Base-by-base conservation (phyloP, 2,329 filamentous ascomycete genomes). In the Emericellopsis cladophorae region DNA sequence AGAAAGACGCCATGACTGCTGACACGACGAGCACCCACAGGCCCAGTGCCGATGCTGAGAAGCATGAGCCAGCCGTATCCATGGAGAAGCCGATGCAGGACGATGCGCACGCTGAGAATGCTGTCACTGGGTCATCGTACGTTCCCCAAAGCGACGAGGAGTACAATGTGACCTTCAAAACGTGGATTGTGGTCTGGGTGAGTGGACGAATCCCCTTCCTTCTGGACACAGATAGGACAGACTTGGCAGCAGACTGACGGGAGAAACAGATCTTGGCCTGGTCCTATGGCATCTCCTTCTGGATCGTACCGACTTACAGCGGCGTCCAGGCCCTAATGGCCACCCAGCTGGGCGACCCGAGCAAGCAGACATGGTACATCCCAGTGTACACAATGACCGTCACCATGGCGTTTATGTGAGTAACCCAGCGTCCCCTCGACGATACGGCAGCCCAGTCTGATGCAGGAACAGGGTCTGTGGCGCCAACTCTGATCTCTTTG, bases 401-500 rank as follows among this genome's bases (percentile, higher is more conserved):
- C 12, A 41, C 40, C 15, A 31, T 41, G 33, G 40, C 40, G 10
- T 41, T 41, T 21, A 42, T 42, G 40, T 41, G 22, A 41, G 34
- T 40, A 11, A 4, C 16, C n/a, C 15, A 10, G 18, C 21, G 14
- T 4, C 23, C 31, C 24, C 15, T 4, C 11, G 9, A 12, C 8
- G 26, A 29, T 29, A 9, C 7, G 26, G 4, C 26, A 9, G 12
- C 3, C 26, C 6, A 29, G 26, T 9, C 26, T 29, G 26, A 29
- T 21, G 18, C 26, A 29, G 15, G 5, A 18, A 2, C 16, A 49
- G 48, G 54, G 53, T 61, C 26, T 60, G 51, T 36, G 55, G 58
- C 47, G 54, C 65, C 6, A 69, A 69, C 49, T 66, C 62, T 10
- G 66, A 71, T 49, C 52, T 69, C 11, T 59, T 70, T 16, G 66